These are phyloP conservation scores for Immersiporthe knoxdaviesiana DNA, from an alignment of 2,329 filamentous ascomycete genomes.

Conservation along the genomic window DNA sequence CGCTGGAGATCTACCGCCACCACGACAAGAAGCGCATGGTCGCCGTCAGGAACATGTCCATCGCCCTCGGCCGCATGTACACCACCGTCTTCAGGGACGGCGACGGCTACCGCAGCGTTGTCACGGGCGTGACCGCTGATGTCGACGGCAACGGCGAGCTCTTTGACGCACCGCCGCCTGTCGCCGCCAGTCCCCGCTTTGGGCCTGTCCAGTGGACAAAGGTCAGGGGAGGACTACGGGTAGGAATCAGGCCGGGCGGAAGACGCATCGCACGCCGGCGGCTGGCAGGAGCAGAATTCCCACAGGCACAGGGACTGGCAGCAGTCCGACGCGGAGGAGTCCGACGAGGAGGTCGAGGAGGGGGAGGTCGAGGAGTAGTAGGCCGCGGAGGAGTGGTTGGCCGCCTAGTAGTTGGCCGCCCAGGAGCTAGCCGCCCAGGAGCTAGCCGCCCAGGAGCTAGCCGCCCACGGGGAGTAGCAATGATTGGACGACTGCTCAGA, in stretches of 20 bases:
- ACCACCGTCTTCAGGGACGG: slow-evolving; percentile 74
- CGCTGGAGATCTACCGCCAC: slow-evolving; percentile 76
- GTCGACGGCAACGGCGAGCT: slow-evolving; percentile 19
- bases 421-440: no score
- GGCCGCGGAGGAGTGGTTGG: no score
- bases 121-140: slow-evolving; percentile 33
- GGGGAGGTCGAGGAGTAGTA: no score
- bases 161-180: slow-evolving; percentile 9
- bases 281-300: no score
- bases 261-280: neutral
- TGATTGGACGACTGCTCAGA: no score
- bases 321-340: neutral
- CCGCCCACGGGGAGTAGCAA: no score
- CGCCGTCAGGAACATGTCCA: slow-evolving; percentile 74
- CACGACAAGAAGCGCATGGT: slow-evolving; percentile 74
- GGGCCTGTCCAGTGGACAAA: neutral
- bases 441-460: no score
- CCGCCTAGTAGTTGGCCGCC: no score
- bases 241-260: neutral
- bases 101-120: slow-evolving; percentile 63
- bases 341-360: neutral
- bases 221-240: neutral
- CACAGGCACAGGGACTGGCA: neutral
- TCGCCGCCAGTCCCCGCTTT: neutral
- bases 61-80: slow-evolving; percentile 71